phyloP scores from a whole-genome alignment of 768 basidiomycete species.

The Tylopilus subfusipes region DNA sequence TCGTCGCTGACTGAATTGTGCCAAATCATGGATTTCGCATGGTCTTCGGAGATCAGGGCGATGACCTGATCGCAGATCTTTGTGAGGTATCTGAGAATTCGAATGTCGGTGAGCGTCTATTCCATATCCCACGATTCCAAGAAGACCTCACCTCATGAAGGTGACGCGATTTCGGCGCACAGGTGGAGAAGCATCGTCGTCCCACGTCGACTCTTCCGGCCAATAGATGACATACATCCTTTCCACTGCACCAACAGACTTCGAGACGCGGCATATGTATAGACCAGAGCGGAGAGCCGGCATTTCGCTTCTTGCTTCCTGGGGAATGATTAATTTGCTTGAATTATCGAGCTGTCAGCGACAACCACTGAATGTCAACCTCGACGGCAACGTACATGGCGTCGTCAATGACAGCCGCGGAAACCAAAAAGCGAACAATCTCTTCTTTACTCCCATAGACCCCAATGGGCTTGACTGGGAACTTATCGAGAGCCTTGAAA shows the following conservation, averaged over 20 bases:
- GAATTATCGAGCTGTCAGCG: constrained; percentile 11
- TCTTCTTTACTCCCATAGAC: constrained; percentile 54
- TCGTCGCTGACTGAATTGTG: constrained; percentile 30
- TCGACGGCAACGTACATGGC: constrained; percentile 34
- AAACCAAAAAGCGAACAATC: constrained; percentile 45
- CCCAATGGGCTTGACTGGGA: constrained; percentile 46
- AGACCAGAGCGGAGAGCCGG: constrained; percentile 47
- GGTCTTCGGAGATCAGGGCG: constrained; percentile 46
- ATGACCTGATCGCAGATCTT: constrained; percentile 55
- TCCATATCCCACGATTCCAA: neutral
- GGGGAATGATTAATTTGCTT: constrained; percentile 2
- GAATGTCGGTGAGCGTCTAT: neutral
- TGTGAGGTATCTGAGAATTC: constrained; percentile 46
- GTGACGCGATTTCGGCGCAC: constrained; percentile 52
- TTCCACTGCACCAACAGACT: constrained; percentile 6
- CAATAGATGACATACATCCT: constrained; percentile 53
- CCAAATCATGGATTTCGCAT: constrained; percentile 46
- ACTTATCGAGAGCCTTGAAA: constrained; percentile 49
- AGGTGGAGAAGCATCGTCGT: constrained; percentile 45
- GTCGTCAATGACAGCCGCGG: constrained; percentile 36
- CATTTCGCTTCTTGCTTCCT: constrained; percentile 1
- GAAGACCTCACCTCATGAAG: constrained; percentile 49
- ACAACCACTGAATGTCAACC: neutral
- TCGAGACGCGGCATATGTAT: constrained; percentile 38
- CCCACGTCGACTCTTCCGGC: constrained; percentile 61